Evolutionary conservation across 2,329 filamentous ascomycete species (phyloP), one percentile per base, ranked within the genome.

Genomic region (Diaporthe caulivora): DNA sequence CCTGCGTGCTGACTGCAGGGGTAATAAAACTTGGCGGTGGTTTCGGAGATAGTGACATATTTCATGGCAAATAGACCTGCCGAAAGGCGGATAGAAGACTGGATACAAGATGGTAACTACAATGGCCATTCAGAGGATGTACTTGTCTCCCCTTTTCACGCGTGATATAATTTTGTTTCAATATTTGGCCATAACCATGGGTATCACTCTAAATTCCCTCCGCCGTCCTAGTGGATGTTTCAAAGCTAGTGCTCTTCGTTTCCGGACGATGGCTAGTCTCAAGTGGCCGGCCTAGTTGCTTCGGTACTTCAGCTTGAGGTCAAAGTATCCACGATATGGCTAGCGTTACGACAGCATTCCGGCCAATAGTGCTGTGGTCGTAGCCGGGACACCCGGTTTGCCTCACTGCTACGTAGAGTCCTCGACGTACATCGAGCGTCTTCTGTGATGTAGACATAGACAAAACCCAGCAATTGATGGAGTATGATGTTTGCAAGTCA

Each of bases 41-140:
- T 51, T 65, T 65, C 42, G 62, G 29, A 51, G 62, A 49, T 26
- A 65, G 62, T 65, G 62, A 11, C 13, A 65, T 37, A 37, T 65
- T 24, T 49, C 24, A 37, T 51, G 44, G 62, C 44, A n/a, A 29
- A 34, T 51, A 65, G 62, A 51, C 44, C 37, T 65, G 62, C 62
- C 62, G 62, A 51, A 65, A 40, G 44, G 62, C 62, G 44, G 62
- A 65, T 65, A 65, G 62, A 37, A 65, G 21, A 51, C 8, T 21
- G 44, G 9, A 26, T 65, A 65, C 29, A 65, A 15, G 44, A 51
- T 29, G 62, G 62, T 21, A 65, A 26, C 15, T 49, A n/a, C 13
- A 65, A 24, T 65, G n/a, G 44, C 62, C 62, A 51, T 37, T 37
- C 29, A 18, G 29, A n/a, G 7, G 24, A 51, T 21, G 3, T 4